Evolutionary conservation across 116 monocot genomes (phyloP).

Genomic region (Phalaenopsis hybrid): DNA sequence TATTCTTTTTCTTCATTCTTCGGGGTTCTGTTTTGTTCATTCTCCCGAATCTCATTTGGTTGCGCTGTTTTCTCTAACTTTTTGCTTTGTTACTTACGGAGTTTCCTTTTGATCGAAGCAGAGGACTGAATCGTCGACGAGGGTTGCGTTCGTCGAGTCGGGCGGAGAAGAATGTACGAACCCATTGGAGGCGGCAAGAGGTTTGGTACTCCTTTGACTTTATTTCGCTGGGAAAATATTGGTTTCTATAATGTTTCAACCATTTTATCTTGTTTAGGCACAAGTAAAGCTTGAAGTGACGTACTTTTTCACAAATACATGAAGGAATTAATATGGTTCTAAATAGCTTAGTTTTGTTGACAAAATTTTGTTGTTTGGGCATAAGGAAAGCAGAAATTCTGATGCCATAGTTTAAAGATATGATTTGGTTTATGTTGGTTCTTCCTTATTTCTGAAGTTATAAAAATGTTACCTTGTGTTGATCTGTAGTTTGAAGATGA

Average conservation of each 20-base stretch:
- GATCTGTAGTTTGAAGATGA: not conserved
- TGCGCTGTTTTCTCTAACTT: not conserved
- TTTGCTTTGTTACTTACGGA: not conserved
- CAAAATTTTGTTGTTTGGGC: not conserved
- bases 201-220: constrained; percentile 12
- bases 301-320: not conserved
- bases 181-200: constrained; percentile 27
- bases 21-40: not conserved
- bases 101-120: constrained; percentile 12
- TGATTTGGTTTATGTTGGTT: not conserved
- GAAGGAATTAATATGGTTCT: not conserved
- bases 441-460: not conserved
- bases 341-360: not conserved
- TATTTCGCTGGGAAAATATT: not conserved
- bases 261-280: not conserved
- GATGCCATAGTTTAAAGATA: not conserved
- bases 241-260: not conserved
- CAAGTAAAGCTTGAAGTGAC: not conserved
- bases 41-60: not conserved
- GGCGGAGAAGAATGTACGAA: constrained; percentile 31
- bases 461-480: not conserved
- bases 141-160: constrained; percentile 29
- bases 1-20: not conserved
- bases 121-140: constrained; percentile 11
- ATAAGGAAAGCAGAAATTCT: not conserved